Evolutionary conservation across 2,329 filamentous ascomycete species (phyloP).

Genomic region (Aspergillus brasiliensis): DNA sequence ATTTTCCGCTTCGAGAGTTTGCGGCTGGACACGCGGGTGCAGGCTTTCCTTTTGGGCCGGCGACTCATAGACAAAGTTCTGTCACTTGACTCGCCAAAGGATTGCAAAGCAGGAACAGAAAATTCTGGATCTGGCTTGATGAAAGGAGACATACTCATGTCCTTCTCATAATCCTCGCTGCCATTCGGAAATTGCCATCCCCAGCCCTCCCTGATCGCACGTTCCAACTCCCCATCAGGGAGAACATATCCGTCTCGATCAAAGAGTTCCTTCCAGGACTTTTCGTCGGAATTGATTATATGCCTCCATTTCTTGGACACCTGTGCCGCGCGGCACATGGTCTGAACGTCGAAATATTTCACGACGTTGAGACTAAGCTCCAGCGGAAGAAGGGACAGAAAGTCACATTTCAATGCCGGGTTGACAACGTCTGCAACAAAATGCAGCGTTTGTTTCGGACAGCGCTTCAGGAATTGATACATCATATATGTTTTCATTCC

Average conservation of each 20-base stretch:
- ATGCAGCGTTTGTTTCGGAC: constrained; percentile 82
- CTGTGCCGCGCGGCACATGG: constrained; percentile 85
- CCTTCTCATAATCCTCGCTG: constrained; percentile 73
- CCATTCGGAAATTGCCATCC: constrained; percentile 91
- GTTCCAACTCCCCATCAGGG: constrained; percentile 77
- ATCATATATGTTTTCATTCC: constrained; percentile 95
- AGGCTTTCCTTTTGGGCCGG: constrained; percentile 52
- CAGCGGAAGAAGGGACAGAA: constrained; percentile 77
- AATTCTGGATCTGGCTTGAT: constrained; percentile 45
- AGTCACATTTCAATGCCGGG: constrained; percentile 92
- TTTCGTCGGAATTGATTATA: constrained; percentile 89
- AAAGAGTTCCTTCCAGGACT: constrained; percentile 91
- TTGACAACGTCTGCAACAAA: constrained; percentile 90
- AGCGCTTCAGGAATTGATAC: constrained; percentile 89
- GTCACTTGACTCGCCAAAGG: constrained; percentile 27
- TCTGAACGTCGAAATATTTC: constrained; percentile 79
- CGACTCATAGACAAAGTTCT: constrained; percentile 30
- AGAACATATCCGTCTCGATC: constrained; percentile 80
- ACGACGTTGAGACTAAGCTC: constrained; percentile 88
- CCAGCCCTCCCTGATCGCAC: constrained; percentile 89
- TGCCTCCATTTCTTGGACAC: constrained; percentile 94
- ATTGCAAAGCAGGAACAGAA: constrained; percentile 22
- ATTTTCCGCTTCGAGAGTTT: constrained; percentile 62
- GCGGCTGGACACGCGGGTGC: constrained; percentile 46
- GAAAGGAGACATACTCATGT: constrained; percentile 64